These are phyloP conservation scores for Colletotrichum abscissum DNA, from an alignment of 2,329 filamentous ascomycete genomes.

Conservation along the genomic window DNA sequence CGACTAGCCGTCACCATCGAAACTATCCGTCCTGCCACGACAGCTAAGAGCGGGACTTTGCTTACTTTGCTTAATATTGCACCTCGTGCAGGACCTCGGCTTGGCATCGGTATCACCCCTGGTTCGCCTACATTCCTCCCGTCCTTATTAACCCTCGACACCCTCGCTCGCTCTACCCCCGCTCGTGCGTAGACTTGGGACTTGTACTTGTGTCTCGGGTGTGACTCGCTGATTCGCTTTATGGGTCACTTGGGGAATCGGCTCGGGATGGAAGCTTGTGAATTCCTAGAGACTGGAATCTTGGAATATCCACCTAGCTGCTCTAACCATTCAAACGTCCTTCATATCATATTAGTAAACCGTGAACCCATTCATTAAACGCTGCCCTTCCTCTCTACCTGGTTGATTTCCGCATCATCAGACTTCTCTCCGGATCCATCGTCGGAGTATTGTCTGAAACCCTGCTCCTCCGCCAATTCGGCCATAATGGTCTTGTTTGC, in stretches of 20 bases:
- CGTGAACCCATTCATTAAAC: constrained; percentile 22
- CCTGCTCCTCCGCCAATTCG: constrained; percentile 51
- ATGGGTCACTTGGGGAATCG: constrained; percentile 17
- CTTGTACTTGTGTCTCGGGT: not conserved
- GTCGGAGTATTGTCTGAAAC: constrained; percentile 45
- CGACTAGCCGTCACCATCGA: not conserved
- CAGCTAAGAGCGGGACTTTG: not conserved
- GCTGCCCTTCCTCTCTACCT: constrained; percentile 38
- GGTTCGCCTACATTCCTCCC: not conserved
- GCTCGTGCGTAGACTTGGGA: not conserved
- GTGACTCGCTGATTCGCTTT: not conserved
- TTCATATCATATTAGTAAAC: constrained; percentile 34
- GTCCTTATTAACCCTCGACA: not conserved
- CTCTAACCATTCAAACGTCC: constrained; percentile 21
- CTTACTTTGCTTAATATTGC: not conserved
- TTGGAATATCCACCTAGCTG: constrained; percentile 5
- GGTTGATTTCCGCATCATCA: constrained; percentile 34
- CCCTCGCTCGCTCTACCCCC: not conserved
- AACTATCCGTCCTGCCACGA: not conserved
- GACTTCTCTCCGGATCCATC: constrained; percentile 43
- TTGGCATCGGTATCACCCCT: not conserved
- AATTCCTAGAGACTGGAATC: constrained; percentile 19
- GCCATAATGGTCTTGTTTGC: constrained; percentile 58
- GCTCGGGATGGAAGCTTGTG: constrained; percentile 12
- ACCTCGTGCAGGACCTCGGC: not conserved